phyloP scores from a whole-genome alignment of 2,329 filamentous ascomycete genomes.

The Hypoxylon sp. region DNA sequence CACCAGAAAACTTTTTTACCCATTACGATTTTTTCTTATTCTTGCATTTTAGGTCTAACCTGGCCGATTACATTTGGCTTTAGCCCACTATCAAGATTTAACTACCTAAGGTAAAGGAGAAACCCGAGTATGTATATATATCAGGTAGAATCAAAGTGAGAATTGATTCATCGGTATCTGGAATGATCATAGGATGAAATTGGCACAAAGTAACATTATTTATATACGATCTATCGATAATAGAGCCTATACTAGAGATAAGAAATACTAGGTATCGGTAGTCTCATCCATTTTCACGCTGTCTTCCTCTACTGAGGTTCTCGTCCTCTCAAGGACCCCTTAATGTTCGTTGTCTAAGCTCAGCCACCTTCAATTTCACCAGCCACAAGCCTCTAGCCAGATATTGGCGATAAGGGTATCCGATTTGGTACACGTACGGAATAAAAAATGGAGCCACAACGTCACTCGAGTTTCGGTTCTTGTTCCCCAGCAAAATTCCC shows the following conservation, averaged over 20 bases:
- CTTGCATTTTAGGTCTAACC: too few species aligned
- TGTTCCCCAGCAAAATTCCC: slow-evolving; percentile 16
- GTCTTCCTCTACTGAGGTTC: background rate
- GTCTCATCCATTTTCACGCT: background rate
- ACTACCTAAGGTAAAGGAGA: too few species aligned
- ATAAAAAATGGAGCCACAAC: slow-evolving; percentile 36
- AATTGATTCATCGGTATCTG: too few species aligned
- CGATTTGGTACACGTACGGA: slow-evolving; percentile 21
- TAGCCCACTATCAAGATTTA: too few species aligned
- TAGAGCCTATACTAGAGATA: background rate
- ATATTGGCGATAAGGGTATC: background rate
- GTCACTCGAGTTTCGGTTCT: slow-evolving; percentile 30
- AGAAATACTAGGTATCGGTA: background rate
- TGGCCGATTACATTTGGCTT: too few species aligned
- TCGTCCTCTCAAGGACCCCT: background rate
- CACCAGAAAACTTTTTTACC: too few species aligned
- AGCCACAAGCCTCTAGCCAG: slow-evolving; percentile 9
- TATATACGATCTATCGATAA: background rate
- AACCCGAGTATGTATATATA: too few species aligned
- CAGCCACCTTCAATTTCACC: slow-evolving; percentile 1
- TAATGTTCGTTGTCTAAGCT: background rate
- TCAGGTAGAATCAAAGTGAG: too few species aligned
- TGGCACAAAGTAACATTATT: background rate
- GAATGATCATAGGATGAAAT: too few species aligned
- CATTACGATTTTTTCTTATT: too few species aligned